Percentiles rank a stretch among this genome's conserved stretches.
These are phyloP conservation scores for Magnaporthiopsis incrustans DNA, from an alignment of 2,329 filamentous ascomycete genomes.

Conservation along the genomic window DNA sequence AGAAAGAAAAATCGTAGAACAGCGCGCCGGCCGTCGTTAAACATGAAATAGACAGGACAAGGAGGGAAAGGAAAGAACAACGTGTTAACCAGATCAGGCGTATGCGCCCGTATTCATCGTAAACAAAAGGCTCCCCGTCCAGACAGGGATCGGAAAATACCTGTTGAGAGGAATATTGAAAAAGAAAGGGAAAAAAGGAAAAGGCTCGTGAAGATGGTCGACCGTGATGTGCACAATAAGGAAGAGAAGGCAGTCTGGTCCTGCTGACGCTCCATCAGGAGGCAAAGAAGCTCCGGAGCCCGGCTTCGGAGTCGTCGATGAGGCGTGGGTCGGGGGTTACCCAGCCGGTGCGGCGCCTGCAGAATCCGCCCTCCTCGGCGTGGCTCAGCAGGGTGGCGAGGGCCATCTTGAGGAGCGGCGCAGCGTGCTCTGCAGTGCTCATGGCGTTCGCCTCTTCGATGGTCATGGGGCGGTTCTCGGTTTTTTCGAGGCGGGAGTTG, in stretches of 20 bases:
- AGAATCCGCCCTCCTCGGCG: constrained; percentile 10
- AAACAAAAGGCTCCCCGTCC: neutral
- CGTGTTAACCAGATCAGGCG: neutral
- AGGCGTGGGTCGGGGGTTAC: neutral
- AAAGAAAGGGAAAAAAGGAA: neutral
- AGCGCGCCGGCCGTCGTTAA: neutral
- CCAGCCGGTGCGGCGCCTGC: neutral
- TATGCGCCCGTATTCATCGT: neutral
- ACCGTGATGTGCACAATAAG: neutral
- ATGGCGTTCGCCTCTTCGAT: constrained; percentile 30
- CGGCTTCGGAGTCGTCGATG: neutral
- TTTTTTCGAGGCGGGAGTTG: neutral
- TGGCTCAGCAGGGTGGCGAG: constrained; percentile 23
- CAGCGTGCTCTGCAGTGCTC: constrained; percentile 28
- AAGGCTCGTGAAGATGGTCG: neutral
- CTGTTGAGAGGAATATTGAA: neutral
- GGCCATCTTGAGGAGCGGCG: constrained; percentile 34
- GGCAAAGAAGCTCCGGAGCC: constrained; percentile 2
- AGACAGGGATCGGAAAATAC: neutral
- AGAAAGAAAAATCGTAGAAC: neutral
- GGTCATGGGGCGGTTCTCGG: constrained; percentile 2
- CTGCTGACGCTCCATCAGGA: neutral
- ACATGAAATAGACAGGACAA: neutral
- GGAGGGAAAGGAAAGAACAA: neutral
- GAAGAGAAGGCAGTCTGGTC: too few relatives aligned